Conservation (phyloP, 129 eudicot species). For the Flaveria robusta region DNA sequence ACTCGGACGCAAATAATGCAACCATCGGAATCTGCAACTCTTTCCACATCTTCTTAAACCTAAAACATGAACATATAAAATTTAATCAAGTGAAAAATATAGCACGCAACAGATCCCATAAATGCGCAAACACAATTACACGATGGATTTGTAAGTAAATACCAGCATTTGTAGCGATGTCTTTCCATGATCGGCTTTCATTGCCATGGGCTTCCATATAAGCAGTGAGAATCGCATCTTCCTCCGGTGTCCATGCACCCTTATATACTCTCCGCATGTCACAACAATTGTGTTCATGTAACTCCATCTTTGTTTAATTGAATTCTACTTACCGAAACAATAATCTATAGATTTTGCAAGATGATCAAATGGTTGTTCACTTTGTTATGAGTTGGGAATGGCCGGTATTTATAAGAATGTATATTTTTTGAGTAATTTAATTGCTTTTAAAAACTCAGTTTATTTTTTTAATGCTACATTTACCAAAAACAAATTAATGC, state of each 20-base stretch:
- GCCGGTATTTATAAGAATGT: no score
- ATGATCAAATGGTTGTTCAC: neutral
- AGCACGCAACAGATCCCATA: no score
- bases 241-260: constrained; percentile 14
- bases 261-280: constrained; percentile 3
- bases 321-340: neutral
- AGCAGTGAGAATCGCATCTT: constrained; percentile 2
- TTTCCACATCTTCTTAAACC: constrained; percentile 17
- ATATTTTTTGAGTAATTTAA: no score
- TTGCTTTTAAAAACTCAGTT: no score
- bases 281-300: constrained; percentile 17
- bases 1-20: constrained; percentile 10
- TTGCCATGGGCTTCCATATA: constrained; percentile 14
- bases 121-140: no score
- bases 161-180: constrained; percentile 1
- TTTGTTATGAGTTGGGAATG: neutral
- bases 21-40: constrained; percentile 21
- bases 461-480: no score
- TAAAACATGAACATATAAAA: neutral
- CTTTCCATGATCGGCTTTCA: neutral
- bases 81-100: neutral
- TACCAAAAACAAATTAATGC: no score
- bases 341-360: neutral
- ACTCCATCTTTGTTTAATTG: neutral
- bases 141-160: neutral